These are phyloP conservation scores for Trichaptum fuscoviolaceum DNA, from an alignment of 768 basidiomycete species.

Conservation along the genomic window DNA sequence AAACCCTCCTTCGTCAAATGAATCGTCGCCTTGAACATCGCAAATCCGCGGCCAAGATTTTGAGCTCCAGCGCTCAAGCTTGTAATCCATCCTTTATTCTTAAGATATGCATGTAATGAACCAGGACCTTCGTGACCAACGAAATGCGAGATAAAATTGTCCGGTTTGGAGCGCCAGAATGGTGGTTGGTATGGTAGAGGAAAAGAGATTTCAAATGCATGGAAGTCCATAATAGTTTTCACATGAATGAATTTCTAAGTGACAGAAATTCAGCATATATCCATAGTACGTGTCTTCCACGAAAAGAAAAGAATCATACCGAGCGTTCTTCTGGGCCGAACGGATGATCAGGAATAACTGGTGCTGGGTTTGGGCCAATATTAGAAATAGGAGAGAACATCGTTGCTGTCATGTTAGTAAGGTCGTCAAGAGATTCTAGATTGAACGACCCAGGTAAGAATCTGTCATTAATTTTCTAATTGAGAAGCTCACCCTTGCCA, in stretches of 20 bases:
- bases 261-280: constrained; percentile 18
- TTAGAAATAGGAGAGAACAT: constrained; percentile 72
- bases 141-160: constrained; percentile 70
- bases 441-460: neutral
- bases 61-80: constrained; percentile 65
- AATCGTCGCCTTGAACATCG: constrained; percentile 81
- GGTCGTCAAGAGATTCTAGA: constrained; percentile 70
- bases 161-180: constrained; percentile 76
- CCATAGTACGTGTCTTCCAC: constrained; percentile 9
- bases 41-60: constrained; percentile 74
- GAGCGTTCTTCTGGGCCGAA: constrained; percentile 68
- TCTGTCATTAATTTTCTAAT: neutral
- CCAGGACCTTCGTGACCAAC: constrained; percentile 92
- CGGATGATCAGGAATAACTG: constrained; percentile 67
- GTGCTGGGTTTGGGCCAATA: constrained; percentile 53
- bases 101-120: constrained; percentile 86
- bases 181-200: constrained; percentile 68
- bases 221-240: constrained; percentile 87
- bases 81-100: constrained; percentile 83
- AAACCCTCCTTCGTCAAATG: constrained; percentile 83
- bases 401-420: constrained; percentile 54
- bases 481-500: constrained; percentile 55
- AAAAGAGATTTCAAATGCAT: constrained; percentile 78
- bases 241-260: constrained; percentile 71
- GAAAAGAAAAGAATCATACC: constrained; percentile 37